Evolutionary conservation across 2,329 filamentous ascomycete species (phyloP).

Genomic region (Penicillium glabrum): DNA sequence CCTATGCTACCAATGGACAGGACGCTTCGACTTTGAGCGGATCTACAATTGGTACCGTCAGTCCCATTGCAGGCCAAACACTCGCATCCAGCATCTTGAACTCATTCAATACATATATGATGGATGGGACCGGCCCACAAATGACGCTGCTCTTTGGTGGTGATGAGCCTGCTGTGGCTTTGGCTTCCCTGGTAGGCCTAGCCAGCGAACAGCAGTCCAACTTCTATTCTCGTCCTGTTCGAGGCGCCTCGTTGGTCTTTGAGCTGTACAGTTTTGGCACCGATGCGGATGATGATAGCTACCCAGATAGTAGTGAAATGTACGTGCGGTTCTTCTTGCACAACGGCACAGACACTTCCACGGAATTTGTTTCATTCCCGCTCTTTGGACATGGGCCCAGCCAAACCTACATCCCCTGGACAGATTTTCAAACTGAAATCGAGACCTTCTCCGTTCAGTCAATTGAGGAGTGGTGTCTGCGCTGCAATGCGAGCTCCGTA

Average conservation of each 20-base stretch:
- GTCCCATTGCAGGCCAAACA: conserved; percentile 45
- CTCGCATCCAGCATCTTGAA: conserved; percentile 40
- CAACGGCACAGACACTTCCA: conserved; percentile 51
- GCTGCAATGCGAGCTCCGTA: conserved; percentile 47
- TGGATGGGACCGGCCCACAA: conserved; percentile 40
- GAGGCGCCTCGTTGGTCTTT: conserved; percentile 51
- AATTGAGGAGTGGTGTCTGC: conserved; percentile 54
- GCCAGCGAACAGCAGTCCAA: conserved; percentile 37
- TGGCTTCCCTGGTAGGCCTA: conserved; percentile 50
- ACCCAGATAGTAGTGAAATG: conserved; percentile 47
- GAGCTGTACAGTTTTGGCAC: conserved; percentile 51
- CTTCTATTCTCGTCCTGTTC: conserved; percentile 52
- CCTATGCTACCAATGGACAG: conserved; percentile 50
- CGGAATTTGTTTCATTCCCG: conserved; percentile 44
- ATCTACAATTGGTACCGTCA: conserved; percentile 29
- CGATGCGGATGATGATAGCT: conserved; percentile 31
- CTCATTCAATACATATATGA: conserved; percentile 41
- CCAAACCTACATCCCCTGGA: conserved; percentile 49
- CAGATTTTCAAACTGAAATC: conserved; percentile 51
- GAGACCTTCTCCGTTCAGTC: conserved; percentile 43
- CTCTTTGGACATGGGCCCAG: conserved; percentile 52
- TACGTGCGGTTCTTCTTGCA: conserved; percentile 58
- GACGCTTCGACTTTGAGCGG: conserved; percentile 29
- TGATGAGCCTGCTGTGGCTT: conserved; percentile 51
- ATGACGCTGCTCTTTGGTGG: conserved; percentile 53